Conservation (phyloP, 2,329 filamentous ascomycete genomes). For the Fonsecaea monophora region DNA sequence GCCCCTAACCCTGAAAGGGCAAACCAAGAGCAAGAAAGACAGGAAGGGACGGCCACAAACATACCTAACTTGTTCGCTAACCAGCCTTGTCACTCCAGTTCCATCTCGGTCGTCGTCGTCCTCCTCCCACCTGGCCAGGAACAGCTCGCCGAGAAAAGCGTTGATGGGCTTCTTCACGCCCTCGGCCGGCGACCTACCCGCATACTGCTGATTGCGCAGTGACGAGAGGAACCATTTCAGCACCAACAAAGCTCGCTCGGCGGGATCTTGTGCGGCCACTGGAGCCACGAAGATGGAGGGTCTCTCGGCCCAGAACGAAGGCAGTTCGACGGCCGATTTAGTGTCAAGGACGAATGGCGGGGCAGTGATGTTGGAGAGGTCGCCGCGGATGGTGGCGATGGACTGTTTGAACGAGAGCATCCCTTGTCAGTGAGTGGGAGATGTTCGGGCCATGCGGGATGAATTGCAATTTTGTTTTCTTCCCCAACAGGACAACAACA, state of each 20-base stretch:
- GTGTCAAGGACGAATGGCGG: slow-evolving; percentile 82
- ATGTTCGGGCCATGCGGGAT: background rate
- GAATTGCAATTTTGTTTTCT: background rate
- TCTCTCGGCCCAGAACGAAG: slow-evolving; percentile 82
- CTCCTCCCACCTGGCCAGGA: slow-evolving; percentile 37
- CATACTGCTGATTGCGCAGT: slow-evolving; percentile 75
- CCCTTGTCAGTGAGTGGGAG: background rate
- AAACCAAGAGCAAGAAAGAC: background rate
- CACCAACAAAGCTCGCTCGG: slow-evolving; percentile 84
- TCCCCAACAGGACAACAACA: too few species aligned
- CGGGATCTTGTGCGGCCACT: slow-evolving; percentile 76
- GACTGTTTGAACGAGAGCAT: slow-evolving; percentile 51
- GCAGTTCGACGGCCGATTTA: slow-evolving; percentile 80
- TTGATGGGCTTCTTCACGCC: slow-evolving; percentile 41
- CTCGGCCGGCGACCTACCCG: slow-evolving; percentile 40
- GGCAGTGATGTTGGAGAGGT: slow-evolving; percentile 79
- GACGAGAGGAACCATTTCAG: slow-evolving; percentile 96
- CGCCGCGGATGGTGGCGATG: slow-evolving; percentile 81
- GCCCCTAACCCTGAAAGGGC: background rate
- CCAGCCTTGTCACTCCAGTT: slow-evolving; percentile 33
- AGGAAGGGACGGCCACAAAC: background rate
- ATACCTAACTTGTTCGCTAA: slow-evolving; percentile 40
- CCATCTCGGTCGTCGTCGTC: background rate
- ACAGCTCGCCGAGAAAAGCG: slow-evolving; percentile 39
- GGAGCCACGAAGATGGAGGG: slow-evolving; percentile 81